Percentiles rank a stretch among this genome's conserved stretches.
Conservation (phyloP, 306 rosid genomes). For the Trifolium repens region DNA sequence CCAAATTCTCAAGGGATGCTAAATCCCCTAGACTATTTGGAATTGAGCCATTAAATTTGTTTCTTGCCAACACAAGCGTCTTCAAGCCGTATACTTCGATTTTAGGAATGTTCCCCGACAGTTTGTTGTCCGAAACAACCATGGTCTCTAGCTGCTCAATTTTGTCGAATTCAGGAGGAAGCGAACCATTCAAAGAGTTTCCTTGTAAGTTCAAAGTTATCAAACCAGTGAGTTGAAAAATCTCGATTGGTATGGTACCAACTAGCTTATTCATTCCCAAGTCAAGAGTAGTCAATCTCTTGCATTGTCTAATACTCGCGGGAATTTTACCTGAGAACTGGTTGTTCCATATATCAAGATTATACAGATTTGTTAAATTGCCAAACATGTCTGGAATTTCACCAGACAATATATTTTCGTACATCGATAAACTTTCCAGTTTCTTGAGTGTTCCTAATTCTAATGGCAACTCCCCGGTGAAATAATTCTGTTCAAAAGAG, state of each 20-base stretch:
- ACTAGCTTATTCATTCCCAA: slow-evolving; percentile 39
- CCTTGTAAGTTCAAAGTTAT: slow-evolving; percentile 2
- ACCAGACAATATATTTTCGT: slow-evolving; percentile 41
- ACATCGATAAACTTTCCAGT: not conserved
- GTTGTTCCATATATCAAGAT: slow-evolving; percentile 14
- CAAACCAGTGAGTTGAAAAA: slow-evolving; percentile 44
- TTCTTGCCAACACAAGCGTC: slow-evolving; percentile 38
- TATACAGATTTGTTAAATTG: slow-evolving; percentile 37
- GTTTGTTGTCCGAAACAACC: slow-evolving; percentile 38
- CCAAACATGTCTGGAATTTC: slow-evolving; percentile 55
- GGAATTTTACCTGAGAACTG: slow-evolving; percentile 44
- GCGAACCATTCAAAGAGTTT: slow-evolving; percentile 44
- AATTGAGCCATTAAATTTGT: slow-evolving; percentile 47
- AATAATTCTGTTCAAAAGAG: slow-evolving; percentile 40
- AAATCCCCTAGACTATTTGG: slow-evolving; percentile 43
- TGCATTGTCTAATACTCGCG: slow-evolving; percentile 43
- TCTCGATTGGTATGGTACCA: slow-evolving; percentile 49
- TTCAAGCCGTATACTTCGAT: slow-evolving; percentile 14
- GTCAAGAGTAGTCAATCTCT: not conserved
- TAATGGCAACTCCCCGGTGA: slow-evolving; percentile 44
- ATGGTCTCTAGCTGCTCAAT: slow-evolving; percentile 41
- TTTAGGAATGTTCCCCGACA: slow-evolving; percentile 45
- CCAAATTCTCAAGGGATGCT: slow-evolving; percentile 42
- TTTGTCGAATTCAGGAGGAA: slow-evolving; percentile 34
- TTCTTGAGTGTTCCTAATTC: slow-evolving; percentile 42